Percentiles rank a stretch among this genome's conserved stretches.
phyloP scores from a whole-genome alignment of 257 asterid species.

The Eustoma russellianum region DNA sequence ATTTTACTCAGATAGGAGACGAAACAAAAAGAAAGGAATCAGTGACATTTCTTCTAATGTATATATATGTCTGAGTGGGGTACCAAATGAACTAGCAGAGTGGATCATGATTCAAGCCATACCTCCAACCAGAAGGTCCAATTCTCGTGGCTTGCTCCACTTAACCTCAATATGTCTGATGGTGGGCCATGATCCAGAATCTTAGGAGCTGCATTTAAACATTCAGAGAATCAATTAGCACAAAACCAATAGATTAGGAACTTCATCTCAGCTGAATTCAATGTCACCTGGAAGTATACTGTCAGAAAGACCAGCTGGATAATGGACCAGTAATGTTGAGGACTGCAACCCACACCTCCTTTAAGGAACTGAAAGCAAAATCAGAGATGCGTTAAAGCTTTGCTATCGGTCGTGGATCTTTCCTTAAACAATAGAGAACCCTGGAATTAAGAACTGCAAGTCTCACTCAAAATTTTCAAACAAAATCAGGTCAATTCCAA shows the following conservation, averaged over 20 bases:
- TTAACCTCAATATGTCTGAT: conserved; percentile 68
- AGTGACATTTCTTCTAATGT: no score
- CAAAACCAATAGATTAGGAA: conserved; percentile 2
- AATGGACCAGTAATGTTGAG: conserved; percentile 89
- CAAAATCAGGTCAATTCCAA: neutral
- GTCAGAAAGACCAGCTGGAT: conserved; percentile 89
- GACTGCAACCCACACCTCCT: conserved; percentile 95
- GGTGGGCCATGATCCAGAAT: conserved; percentile 55
- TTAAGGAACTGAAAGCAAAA: conserved; percentile 49
- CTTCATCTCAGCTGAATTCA: conserved; percentile 6
- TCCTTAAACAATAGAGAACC: neutral
- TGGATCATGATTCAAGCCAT: conserved; percentile 8
- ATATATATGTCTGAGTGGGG: neutral
- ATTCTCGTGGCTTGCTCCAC: conserved; percentile 65
- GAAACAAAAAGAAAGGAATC: no score
- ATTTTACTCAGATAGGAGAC: no score
- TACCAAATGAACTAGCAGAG: conserved; percentile 5
- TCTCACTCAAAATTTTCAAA: neutral
- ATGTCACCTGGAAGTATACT: conserved; percentile 62
- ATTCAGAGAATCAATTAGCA: conserved; percentile 18
- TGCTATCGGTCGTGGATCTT: no score
- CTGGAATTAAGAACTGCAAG: neutral
- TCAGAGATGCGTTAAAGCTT: neutral
- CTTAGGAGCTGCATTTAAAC: conserved; percentile 50
- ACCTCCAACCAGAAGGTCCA: conserved; percentile 99